These are phyloP conservation scores for Beauveria asiatica DNA, from an alignment of 2,329 filamentous ascomycete genomes.

Conservation along the genomic window DNA sequence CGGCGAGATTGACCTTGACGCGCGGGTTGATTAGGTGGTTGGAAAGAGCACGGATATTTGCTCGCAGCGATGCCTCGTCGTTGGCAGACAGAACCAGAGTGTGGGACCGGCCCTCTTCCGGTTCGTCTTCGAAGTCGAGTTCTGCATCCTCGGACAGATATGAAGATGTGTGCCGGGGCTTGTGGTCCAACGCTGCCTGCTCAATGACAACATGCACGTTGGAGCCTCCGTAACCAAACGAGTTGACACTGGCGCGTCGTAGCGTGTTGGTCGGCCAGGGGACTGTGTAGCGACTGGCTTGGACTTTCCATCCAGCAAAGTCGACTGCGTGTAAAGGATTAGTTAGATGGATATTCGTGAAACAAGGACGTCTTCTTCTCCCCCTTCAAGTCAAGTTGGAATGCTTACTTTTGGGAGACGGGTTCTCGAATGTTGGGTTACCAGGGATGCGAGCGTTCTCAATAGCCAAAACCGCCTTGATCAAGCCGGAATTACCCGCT, in stretches of 20 bases:
- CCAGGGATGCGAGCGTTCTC: constrained; percentile 21
- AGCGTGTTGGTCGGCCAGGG: constrained; percentile 22
- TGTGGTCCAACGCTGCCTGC: not conserved
- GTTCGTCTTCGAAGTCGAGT: not conserved
- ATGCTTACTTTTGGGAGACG: constrained; percentile 10
- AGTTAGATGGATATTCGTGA: not conserved
- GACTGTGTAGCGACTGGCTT: constrained; percentile 24
- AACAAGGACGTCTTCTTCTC: constrained; percentile 15
- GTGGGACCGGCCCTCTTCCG: not conserved
- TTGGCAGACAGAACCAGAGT: constrained; percentile 14
- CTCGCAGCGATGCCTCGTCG: constrained; percentile 11
- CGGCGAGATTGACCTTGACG: constrained; percentile 16
- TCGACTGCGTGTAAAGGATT: constrained; percentile 24
- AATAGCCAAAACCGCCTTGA: constrained; percentile 22
- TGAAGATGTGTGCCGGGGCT: not conserved
- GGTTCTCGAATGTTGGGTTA: constrained; percentile 25
- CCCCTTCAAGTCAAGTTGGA: not conserved
- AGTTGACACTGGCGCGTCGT: constrained; percentile 26
- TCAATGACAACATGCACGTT: constrained; percentile 34
- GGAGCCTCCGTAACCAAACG: constrained; percentile 35
- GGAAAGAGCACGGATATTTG: constrained; percentile 8
- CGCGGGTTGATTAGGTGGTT: constrained; percentile 20
- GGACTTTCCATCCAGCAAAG: constrained; percentile 18
- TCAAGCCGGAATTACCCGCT: constrained; percentile 21
- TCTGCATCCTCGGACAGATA: not conserved